Evolutionary conservation across 2,329 filamentous ascomycete genomes (phyloP), one percentile per base, ranked within the genome.

Genomic region (Trichoderma oligosporum): DNA sequence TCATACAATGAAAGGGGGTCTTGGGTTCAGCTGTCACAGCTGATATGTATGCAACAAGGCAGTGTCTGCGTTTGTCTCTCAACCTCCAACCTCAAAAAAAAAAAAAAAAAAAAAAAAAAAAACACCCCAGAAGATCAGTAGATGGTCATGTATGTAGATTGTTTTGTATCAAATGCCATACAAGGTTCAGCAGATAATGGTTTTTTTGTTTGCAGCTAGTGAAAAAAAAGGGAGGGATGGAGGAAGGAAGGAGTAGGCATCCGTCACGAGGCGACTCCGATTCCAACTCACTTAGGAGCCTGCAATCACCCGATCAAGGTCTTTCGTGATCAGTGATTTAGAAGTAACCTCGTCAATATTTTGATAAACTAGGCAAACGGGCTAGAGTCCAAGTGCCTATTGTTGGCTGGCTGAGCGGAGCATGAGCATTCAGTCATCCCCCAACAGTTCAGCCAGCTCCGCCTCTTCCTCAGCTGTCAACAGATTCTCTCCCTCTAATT

Each of bases 391-490:
- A 27, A 18, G 14, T 25, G 41, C 29, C 27, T 27, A 31, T 45
- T 49, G 18, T 46, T 56, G 9, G 57, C 31, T 51, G 18, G 24
- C n/a, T 16, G 27, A 35, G 29, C 16, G 8, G n/a, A n/a, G 29
- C 14, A 14, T n/a, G n/a, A n/a, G 14, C 44, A 20, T 51, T 59
- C 41, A 49, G 7, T 71, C 80, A 61, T 89, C 86, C 61, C 86
- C 90, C 89, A 99, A 89, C 69, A 99, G 74, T 62, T 92, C 94
- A 12, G 91, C 92, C 62, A 99, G 77, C 71, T 97, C 94, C 4
- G 88, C 87, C 72, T 97, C 93, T 71, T 99, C 94, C 65, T 97
- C 93, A 11, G 84, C 87, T 4, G 91, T 96, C 72, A 97, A 75
- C 67, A 85, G 60, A 36, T 78, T 75, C 61, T 73, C 74, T 31